Conservation (phyloP, 1,284 basidiomycete species). For the Austroboletus niveus region DNA sequence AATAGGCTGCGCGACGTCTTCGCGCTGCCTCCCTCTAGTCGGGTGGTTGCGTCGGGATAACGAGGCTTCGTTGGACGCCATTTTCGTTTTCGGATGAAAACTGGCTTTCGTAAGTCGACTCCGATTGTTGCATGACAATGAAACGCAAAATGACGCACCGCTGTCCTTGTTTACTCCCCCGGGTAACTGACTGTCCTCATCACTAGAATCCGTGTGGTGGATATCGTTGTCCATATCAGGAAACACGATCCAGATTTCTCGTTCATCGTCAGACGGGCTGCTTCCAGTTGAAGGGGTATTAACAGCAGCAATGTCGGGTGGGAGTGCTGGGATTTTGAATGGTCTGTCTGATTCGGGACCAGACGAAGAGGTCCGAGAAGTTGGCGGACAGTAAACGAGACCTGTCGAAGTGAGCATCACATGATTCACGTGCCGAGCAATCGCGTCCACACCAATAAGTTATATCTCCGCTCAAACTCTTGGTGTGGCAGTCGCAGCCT, state of each 20-base stretch:
- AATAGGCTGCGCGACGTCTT: constrained; percentile 39
- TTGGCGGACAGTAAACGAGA: constrained; percentile 75
- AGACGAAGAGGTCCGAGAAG: constrained; percentile 57
- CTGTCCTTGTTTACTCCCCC: constrained; percentile 69
- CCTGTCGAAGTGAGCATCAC: constrained; percentile 20
- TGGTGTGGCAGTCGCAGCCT: too few relatives aligned
- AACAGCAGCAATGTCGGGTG: constrained; percentile 41
- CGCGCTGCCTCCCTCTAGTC: constrained; percentile 84
- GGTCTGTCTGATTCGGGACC: constrained; percentile 54
- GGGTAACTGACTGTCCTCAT: constrained; percentile 62
- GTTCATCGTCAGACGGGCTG: constrained; percentile 25
- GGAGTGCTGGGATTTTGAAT: constrained; percentile 60
- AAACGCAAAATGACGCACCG: constrained; percentile 57
- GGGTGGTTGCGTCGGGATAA: constrained; percentile 78
- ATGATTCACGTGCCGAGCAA: too few relatives aligned
- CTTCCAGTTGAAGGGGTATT: constrained; percentile 33
- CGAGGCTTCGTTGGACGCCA: constrained; percentile 49
- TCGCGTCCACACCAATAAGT: too few relatives aligned
- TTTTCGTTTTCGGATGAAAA: constrained; percentile 43
- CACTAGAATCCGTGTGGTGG: constrained; percentile 51
- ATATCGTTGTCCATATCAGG: constrained; percentile 22
- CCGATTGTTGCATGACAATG: not conserved
- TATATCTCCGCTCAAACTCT: too few relatives aligned
- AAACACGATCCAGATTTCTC: constrained; percentile 28
- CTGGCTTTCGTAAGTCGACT: constrained; percentile 32